Evolutionary conservation across 805 yeast species (phyloP), one percentile per base, ranked within the genome.

Genomic region (Candida ipomoeae): DNA sequence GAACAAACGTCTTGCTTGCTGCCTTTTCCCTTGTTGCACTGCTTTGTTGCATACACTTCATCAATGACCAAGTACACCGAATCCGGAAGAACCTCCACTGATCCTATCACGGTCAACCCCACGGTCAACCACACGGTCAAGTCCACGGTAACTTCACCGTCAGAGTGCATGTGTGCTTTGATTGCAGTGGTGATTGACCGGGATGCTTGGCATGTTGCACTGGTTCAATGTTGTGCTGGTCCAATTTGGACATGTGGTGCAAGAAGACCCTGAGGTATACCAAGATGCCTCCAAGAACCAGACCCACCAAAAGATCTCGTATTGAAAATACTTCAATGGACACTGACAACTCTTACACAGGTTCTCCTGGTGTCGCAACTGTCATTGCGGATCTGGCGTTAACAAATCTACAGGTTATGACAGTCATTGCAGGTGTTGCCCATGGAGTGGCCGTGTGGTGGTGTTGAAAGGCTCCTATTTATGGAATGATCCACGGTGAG

Each of bases 391-490:
- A n/a, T n/a, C n/a, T n/a, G n/a, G n/a, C n/a, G n/a, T n/a, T n/a
- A n/a, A n/a, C n/a, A n/a, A n/a, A n/a, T n/a, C n/a, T n/a, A n/a
- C n/a, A n/a, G n/a, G n/a, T n/a, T n/a, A n/a, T n/a, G n/a, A n/a
- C n/a, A 10, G 96, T 89, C 37, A 84, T 84, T 73, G 99, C 99
- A 37, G 97, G 89, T 63, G 72, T 94, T 67, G 96, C 98, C 18
- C 99, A 94, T 65, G 97, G 96, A 73, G 77, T 89, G 62, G 90
- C 97, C 15, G 97, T 95, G 48, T 92, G 91, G 95, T 99, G 99
- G 95, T 89, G 55, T 71, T 90, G 66, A 96, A 91, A 77, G 92
- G 96, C 59, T 94, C 94, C 85, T 79, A 77, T 61, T 95, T 92
- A 21, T 21, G 23, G 7, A 6, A 6, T 21, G 21, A 21, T 21